Evolutionary conservation across 1,284 basidiomycete species (phyloP).

Genomic region (Neonothopanus nambi): DNA sequence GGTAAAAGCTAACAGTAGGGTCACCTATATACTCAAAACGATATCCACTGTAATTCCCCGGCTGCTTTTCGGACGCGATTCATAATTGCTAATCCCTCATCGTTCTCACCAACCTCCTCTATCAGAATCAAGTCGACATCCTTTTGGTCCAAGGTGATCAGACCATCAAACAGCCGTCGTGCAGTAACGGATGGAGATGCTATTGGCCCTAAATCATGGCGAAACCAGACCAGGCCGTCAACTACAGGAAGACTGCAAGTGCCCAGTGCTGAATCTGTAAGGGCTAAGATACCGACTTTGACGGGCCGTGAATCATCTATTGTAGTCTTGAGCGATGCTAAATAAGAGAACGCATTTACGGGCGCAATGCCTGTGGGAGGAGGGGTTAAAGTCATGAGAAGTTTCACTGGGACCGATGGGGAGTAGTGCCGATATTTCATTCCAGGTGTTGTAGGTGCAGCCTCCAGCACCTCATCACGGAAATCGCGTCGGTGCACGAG

Average conservation of each 20-base stretch:
- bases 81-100: conserved; percentile 94
- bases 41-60: conserved; percentile 57
- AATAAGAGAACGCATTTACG: conserved; percentile 35
- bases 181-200: conserved; percentile 72
- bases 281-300: conserved; percentile 71
- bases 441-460: conserved; percentile 93
- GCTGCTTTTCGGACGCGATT: conserved; percentile 97
- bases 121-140: conserved; percentile 86
- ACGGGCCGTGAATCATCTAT: conserved; percentile 22
- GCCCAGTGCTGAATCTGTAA: conserved; percentile 63
- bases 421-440: conserved; percentile 99
- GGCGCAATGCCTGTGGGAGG: conserved; percentile 35
- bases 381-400: conserved; percentile 58
- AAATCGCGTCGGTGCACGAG: conserved; percentile 80
- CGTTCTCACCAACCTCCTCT: conserved; percentile 81
- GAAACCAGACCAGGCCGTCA: conserved; percentile 50
- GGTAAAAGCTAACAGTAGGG: background rate
- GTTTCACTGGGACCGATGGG: conserved; percentile 80
- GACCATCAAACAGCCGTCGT: conserved; percentile 83
- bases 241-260: conserved; percentile 33
- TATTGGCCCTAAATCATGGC: conserved; percentile 62
- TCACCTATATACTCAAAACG: conserved; percentile 24
- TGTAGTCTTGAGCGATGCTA: conserved; percentile 39
- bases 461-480: conserved; percentile 61
- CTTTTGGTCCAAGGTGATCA: conserved; percentile 76